phyloP scores from a whole-genome alignment of 805 yeast genomes.

The Candida awuae region DNA sequence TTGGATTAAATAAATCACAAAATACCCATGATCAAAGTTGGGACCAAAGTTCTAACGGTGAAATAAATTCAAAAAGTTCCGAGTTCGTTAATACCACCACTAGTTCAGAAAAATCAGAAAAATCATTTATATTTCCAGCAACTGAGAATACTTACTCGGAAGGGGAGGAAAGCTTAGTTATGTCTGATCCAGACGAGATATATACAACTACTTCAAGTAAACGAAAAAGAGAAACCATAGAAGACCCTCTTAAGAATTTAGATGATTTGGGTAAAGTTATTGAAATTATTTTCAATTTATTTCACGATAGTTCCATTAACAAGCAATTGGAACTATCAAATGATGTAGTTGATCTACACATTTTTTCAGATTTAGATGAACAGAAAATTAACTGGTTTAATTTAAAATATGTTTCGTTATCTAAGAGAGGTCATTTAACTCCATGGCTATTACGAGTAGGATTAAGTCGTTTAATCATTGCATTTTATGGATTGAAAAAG shows the following conservation, averaged over 20 bases:
- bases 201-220: neutral
- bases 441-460: constrained; percentile 39
- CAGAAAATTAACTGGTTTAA: constrained; percentile 20
- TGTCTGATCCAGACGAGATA: constrained; percentile 6
- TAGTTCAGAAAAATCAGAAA: constrained; percentile 1
- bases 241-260: neutral
- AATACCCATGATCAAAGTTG: constrained; percentile 23
- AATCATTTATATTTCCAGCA: neutral
- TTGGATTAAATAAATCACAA: constrained; percentile 26
- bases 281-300: constrained; percentile 14
- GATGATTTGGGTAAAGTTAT: constrained; percentile 13
- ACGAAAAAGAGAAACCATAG: neutral
- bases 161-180: constrained; percentile 9
- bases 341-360: constrained; percentile 13
- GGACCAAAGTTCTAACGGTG: constrained; percentile 11
- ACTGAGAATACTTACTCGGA: constrained; percentile 5
- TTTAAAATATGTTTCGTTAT: constrained; percentile 12
- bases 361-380: constrained; percentile 8
- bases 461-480: constrained; percentile 24
- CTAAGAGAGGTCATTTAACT: constrained; percentile 7
- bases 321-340: constrained; percentile 8
- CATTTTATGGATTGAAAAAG: constrained; percentile 27
- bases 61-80: neutral
- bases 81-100: neutral
- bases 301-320: constrained; percentile 10